Base-by-base conservation (phyloP, 2,329 filamentous ascomycete genomes). In the Cephalotrichum gorgonifer region DNA sequence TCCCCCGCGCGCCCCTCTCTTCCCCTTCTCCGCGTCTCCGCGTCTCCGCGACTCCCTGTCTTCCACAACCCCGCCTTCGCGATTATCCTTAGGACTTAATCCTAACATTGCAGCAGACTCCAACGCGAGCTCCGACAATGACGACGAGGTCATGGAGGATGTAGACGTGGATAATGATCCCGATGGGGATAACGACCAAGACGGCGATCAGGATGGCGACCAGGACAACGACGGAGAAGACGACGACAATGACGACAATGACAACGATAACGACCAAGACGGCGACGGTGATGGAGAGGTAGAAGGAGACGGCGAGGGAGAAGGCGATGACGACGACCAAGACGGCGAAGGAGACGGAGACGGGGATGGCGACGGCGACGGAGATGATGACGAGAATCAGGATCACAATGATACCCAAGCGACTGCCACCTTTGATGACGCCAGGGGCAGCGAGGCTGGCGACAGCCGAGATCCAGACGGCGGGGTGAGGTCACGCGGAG, bases 91-190 rank as follows among this genome's bases (percentile, higher is more conserved):
- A n/a, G 31, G 8, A 23, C 28, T 17, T 5, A 9, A 12, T 4
- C 14, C 43, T 48, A 30, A 31, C 15, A 30, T 20, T 7, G 27
- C 27, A 23, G 3, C 20, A 42, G 55, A 56, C 39, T 54, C 53
- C 23, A 54, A 43, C 6, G 52, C 50, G 22, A 52, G 54, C 39
- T 54, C 55, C 25, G 60, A 63, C 8, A 60, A 67, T 54, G 76
- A 79, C 49, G 77, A 81, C 55, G 76, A 81, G 57, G 66, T 75
- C 31, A 79, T 80, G 74, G 75, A 80, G 42, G 70, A 71, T 44
- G 67, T 58, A 23, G 65, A 55, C 23, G 60, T 62, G 1, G 56
- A 58, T 12, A 63, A 64, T 14, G 61, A 64, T 43, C 62, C 62
- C n/a, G 58, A 60, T 6, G 57, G 58, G 8, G 60, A 64, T 1